Evolutionary conservation across 257 asterid species (phyloP).

Genomic region (Nemophila menziesii): DNA sequence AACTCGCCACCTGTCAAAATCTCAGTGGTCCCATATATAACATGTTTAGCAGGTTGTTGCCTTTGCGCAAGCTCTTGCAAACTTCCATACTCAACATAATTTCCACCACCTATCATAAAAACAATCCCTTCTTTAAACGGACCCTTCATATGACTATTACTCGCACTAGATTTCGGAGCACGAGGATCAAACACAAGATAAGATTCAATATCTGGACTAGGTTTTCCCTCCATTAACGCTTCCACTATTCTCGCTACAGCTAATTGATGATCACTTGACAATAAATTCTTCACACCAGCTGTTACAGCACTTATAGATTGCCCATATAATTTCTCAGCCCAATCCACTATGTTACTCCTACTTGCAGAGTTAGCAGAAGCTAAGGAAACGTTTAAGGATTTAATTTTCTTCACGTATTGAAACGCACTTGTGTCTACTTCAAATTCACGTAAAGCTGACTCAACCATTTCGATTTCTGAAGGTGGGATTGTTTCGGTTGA

Average conservation of each 20-base stretch:
- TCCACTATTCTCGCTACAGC: conserved; percentile 84
- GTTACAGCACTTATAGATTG: conserved; percentile 89
- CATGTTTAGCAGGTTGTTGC: conserved; percentile 69
- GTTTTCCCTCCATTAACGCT: conserved; percentile 93
- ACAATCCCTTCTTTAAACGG: conserved; percentile 94
- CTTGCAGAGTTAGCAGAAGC: conserved; percentile 85
- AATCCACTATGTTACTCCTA: conserved; percentile 78
- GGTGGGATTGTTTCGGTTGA: conserved; percentile 60
- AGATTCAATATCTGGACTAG: conserved; percentile 78
- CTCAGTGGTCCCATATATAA: conserved; percentile 87
- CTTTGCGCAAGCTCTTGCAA: conserved; percentile 57
- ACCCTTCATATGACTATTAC: conserved; percentile 69
- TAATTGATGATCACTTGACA: conserved; percentile 80
- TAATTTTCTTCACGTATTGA: conserved; percentile 89
- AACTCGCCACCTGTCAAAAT: conserved; percentile 85
- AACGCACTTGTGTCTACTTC: conserved; percentile 90
- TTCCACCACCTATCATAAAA: conserved; percentile 98
- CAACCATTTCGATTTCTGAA: conserved; percentile 79
- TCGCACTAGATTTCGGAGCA: conserved; percentile 60
- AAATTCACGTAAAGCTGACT: conserved; percentile 60
- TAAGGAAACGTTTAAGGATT: conserved; percentile 69
- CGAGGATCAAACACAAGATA: conserved; percentile 84
- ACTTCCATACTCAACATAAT: conserved; percentile 87
- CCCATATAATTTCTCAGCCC: conserved; percentile 97
- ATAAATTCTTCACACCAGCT: conserved; percentile 83